These are phyloP conservation scores for Fusarium vanettenii DNA, from an alignment of 2,329 filamentous ascomycete genomes.

Conservation along the genomic window DNA sequence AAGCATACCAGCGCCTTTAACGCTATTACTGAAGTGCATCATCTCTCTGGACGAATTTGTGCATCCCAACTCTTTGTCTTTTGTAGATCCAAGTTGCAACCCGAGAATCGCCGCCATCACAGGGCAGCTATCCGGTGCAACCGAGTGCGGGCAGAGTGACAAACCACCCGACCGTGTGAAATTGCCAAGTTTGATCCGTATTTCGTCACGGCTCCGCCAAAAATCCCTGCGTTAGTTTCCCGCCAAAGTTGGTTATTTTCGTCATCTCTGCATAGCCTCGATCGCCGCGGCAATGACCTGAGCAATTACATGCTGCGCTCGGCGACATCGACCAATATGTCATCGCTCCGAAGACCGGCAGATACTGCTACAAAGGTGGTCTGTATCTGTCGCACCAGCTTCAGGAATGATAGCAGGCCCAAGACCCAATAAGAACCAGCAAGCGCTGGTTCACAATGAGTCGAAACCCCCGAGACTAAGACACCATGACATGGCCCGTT, in stretches of 20 bases:
- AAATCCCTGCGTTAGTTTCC: not conserved
- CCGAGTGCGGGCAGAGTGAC: constrained; percentile 13
- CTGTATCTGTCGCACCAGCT: not conserved
- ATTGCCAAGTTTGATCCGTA: constrained; percentile 2
- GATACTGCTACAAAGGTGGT: not conserved
- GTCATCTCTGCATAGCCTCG: constrained; percentile 20
- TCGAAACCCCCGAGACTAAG: constrained; percentile 23
- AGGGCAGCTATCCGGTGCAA: constrained; percentile 8
- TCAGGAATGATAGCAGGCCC: constrained; percentile 31
- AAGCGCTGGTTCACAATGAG: constrained; percentile 29
- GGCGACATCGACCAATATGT: constrained; percentile 16
- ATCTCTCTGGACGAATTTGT: not conserved
- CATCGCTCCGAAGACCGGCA: constrained; percentile 4
- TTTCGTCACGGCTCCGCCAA: constrained; percentile 30
- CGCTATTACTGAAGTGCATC: not conserved
- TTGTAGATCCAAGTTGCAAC: constrained; percentile 2
- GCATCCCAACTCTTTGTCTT: not conserved
- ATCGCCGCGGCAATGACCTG: constrained; percentile 10
- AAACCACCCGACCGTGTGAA: constrained; percentile 2
- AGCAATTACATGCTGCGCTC: not conserved
- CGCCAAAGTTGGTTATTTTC: not conserved
- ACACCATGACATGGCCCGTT: constrained; percentile 36
- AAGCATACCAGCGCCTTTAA: not conserved
- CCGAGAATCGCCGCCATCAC: constrained; percentile 5
- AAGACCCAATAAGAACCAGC: constrained; percentile 16